Conservation (phyloP, 1,284 basidiomycete species). For the Cutaneotrichosporon mucoides region DNA sequence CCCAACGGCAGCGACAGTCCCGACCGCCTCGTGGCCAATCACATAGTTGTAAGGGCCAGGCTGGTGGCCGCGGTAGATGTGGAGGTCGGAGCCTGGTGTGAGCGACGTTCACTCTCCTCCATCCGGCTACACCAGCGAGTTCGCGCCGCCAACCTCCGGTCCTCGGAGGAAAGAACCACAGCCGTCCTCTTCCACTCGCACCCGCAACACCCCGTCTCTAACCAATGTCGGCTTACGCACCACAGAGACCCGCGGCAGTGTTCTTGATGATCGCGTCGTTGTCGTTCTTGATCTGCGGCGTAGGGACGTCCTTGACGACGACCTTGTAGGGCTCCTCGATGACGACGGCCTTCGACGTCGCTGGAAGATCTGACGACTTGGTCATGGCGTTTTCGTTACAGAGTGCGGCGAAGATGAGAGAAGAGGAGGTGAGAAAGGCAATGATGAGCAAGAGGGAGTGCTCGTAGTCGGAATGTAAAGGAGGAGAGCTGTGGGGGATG, state of each 20-base stretch:
- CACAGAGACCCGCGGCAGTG: constrained; percentile 36
- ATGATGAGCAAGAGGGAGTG: too few relatives aligned
- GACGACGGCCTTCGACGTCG: constrained; percentile 40
- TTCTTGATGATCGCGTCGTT: constrained; percentile 41
- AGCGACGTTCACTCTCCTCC: background rate
- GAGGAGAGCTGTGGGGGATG: too few relatives aligned
- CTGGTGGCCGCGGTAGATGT: constrained; percentile 65
- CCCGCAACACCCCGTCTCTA: background rate
- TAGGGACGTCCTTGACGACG: constrained; percentile 30
- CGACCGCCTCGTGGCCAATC: constrained; percentile 76
- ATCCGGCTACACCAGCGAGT: too few relatives aligned
- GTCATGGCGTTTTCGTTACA: background rate
- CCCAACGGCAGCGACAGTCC: constrained; percentile 70
- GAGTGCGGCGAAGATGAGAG: too few relatives aligned
- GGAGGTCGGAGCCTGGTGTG: constrained; percentile 69
- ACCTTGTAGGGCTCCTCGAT: constrained; percentile 31
- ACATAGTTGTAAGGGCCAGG: constrained; percentile 26
- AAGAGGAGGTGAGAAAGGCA: too few relatives aligned
- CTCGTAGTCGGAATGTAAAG: too few relatives aligned
- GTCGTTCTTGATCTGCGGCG: constrained; percentile 27
- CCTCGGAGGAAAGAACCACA: too few relatives aligned
- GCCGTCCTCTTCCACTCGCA: too few relatives aligned
- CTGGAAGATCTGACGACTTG: constrained; percentile 3
- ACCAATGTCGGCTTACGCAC: constrained; percentile 20
- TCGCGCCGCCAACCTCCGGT: too few relatives aligned